Evolutionary conservation across 805 yeast genomes (phyloP), one percentile per base, ranked within the genome.

Genomic region (Ogataea degrootiae): DNA sequence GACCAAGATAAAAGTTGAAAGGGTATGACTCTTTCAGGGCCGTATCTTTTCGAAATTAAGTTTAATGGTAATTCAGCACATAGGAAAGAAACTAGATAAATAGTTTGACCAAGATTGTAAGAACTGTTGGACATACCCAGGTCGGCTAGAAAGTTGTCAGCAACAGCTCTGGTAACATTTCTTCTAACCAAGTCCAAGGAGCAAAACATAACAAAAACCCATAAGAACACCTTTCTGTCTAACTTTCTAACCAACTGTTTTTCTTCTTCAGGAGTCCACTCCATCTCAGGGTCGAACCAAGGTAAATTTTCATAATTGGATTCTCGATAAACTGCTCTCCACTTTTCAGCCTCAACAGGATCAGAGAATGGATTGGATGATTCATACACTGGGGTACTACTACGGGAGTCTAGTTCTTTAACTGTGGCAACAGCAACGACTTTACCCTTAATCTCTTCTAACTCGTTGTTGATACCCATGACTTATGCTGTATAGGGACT

Each of bases 41-140:
- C 68, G 11, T 68, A 72, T 42, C 67, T 52, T 51, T 70, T 73
- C 49, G 70, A 68, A 52, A 70, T 61, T 69, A 73, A 65, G 49
- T 72, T 71, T n/a, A 45, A 46, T 6, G 74, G 68, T 17, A 76
- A 73, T 46, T 72, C 75, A 59, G 76, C 34, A 69, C 72, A 45
- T 70, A 72, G 38, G 68, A 62, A 43, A 70, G 63, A 26, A 72
- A 64, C 39, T 69, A 64, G 62, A 67, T 62, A 19, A 68, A 66
- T 53, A 69, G 81, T 77, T 48, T 69, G 73, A 11, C 85, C 87
- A 41, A 70, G 55, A 59, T 82, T 82, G 59, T 73, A 79, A 71
- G 50, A 71, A 71, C 57, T 72, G 65, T 47, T 57, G 53, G 53
- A 49, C 43, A 73, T 60, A 5, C 61, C 60, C 49, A 73, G 55